Percentiles rank a stretch among this genome's conserved stretches.
phyloP scores from a whole-genome alignment of 2,329 filamentous ascomycete genomes.

The Lasiodiplodia citricola region DNA sequence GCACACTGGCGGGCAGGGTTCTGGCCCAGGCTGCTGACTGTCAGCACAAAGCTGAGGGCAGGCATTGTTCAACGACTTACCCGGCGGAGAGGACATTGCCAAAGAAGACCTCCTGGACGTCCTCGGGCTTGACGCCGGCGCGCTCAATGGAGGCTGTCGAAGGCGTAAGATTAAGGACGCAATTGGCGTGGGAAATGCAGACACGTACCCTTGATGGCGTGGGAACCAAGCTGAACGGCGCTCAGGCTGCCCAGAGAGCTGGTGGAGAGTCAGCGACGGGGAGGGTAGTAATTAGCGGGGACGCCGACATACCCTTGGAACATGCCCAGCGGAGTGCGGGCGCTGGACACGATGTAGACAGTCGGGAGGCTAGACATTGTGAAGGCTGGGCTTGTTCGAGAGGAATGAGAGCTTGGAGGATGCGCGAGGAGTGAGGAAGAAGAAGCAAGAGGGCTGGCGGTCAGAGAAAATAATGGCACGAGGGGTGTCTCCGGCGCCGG shows the following conservation, averaged over 20 bases:
- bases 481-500: conserved; percentile 22
- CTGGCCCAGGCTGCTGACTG: conserved; percentile 77
- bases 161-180: conserved; percentile 30
- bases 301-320: conserved; percentile 78
- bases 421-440: conserved; percentile 18
- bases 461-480: conserved; percentile 23
- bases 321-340: conserved; percentile 88
- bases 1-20: conserved; percentile 95
- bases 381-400: neutral
- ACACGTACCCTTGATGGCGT: conserved; percentile 84
- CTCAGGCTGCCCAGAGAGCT: conserved; percentile 88
- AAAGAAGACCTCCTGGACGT: conserved; percentile 96
- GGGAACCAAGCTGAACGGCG: conserved; percentile 84
- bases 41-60: conserved; percentile 10
- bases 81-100: conserved; percentile 97
- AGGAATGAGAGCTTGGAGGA: neutral
- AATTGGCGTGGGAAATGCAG: conserved; percentile 28
- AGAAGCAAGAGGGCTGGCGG: conserved; percentile 23
- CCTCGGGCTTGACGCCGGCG: conserved; percentile 82
- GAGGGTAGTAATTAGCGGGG: neutral
- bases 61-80: conserved; percentile 57
- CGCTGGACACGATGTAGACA: conserved; percentile 94
- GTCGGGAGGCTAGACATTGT: conserved; percentile 78
- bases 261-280: conserved; percentile 30
- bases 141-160: conserved; percentile 75